Percentiles rank a stretch among this genome's conserved stretches.
Evolutionary conservation across 768 basidiomycete genomes (phyloP).

Genomic region (Pisolithus tinctorius): DNA sequence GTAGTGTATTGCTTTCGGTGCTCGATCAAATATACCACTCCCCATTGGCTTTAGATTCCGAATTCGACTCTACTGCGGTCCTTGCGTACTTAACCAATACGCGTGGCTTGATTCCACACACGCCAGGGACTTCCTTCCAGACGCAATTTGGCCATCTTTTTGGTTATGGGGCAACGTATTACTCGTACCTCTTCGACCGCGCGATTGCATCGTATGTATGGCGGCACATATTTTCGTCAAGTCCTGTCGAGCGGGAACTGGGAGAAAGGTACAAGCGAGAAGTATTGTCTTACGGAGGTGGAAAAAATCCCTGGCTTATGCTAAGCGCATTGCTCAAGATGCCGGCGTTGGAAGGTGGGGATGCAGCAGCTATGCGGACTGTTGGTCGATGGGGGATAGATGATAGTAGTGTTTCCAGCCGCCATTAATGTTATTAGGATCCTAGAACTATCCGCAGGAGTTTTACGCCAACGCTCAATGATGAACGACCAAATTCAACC

Average conservation of each 20-base stretch:
- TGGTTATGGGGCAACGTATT: constrained; percentile 97
- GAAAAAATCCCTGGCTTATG: constrained; percentile 92
- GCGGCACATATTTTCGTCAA: constrained; percentile 58
- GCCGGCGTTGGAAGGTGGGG: constrained; percentile 63
- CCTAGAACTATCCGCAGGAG: too few species aligned
- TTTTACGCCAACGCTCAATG: too few species aligned
- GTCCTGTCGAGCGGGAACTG: constrained; percentile 62
- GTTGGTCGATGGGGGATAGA: constrained; percentile 89
- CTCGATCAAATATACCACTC: constrained; percentile 93
- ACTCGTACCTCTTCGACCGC: constrained; percentile 94
- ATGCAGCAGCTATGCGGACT: constrained; percentile 77
- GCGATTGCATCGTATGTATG: constrained; percentile 94
- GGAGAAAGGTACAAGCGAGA: constrained; percentile 81
- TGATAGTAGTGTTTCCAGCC: constrained; percentile 55
- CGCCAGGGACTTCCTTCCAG: constrained; percentile 84
- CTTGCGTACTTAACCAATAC: constrained; percentile 56
- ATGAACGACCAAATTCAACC: too few species aligned
- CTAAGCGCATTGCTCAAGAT: constrained; percentile 61
- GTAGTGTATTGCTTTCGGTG: constrained; percentile 82
- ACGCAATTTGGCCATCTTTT: constrained; percentile 94
- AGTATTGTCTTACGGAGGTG: constrained; percentile 78
- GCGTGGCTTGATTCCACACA: constrained; percentile 77
- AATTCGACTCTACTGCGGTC: constrained; percentile 70
- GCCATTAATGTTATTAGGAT: constrained; percentile 38
- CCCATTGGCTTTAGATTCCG: constrained; percentile 39